Evolutionary conservation across 2,329 filamentous ascomycete species (phyloP).

Genomic region (Ceratocystis huliohia): DNA sequence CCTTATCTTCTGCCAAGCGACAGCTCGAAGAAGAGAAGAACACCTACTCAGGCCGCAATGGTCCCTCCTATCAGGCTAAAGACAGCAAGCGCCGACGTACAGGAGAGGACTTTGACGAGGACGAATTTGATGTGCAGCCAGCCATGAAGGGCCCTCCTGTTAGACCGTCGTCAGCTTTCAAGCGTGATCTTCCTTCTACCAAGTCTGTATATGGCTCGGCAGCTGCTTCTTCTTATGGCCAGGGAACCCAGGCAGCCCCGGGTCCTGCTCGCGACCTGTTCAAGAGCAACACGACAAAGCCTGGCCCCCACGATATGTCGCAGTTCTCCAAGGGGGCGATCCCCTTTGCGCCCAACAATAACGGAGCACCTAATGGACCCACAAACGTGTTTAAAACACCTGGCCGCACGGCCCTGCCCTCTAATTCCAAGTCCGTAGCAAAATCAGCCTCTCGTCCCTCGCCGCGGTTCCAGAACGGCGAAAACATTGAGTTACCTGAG

Average conservation of each 20-base stretch:
- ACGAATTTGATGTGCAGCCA: constrained; percentile 42
- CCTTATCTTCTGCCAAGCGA: constrained; percentile 60
- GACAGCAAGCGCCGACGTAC: constrained; percentile 73
- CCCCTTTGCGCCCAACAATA: constrained; percentile 64
- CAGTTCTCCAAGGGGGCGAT: constrained; percentile 81
- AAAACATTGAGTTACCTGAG: constrained; percentile 82
- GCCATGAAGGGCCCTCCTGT: constrained; percentile 71
- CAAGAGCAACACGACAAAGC: constrained; percentile 53
- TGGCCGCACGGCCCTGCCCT: constrained; percentile 36
- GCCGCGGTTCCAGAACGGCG: constrained; percentile 76
- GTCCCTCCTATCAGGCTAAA: constrained; percentile 50
- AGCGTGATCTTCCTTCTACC: constrained; percentile 41
- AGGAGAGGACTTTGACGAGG: constrained; percentile 55
- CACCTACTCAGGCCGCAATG: constrained; percentile 39
- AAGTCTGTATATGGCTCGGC: not conserved
- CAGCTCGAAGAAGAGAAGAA: constrained; percentile 54
- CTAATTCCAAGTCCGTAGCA: constrained; percentile 41
- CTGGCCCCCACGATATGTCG: constrained; percentile 53
- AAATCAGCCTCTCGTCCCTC: constrained; percentile 57
- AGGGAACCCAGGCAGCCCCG: constrained; percentile 35
- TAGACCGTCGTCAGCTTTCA: constrained; percentile 57
- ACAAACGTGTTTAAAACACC: constrained; percentile 55
- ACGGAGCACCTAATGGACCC: constrained; percentile 25
- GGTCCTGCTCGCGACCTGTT: constrained; percentile 45
- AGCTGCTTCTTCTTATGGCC: constrained; percentile 43